Evolutionary conservation across 768 basidiomycete species (phyloP).

Genomic region (Hericium alpestre): DNA sequence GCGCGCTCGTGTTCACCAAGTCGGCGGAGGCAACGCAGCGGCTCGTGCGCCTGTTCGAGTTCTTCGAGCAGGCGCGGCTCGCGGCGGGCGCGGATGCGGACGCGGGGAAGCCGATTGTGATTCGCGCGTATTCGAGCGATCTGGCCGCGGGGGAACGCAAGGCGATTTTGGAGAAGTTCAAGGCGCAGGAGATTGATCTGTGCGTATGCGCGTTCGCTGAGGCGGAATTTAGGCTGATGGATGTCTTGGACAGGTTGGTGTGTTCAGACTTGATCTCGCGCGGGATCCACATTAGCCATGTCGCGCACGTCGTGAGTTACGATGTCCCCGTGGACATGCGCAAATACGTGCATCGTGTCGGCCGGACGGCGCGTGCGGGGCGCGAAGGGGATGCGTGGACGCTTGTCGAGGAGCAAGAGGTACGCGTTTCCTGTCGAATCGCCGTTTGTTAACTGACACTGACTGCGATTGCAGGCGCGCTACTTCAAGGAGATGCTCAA

Average conservation of each 20-base stretch:
- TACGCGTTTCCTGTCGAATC: constrained; percentile 16
- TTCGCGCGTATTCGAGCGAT: constrained; percentile 82
- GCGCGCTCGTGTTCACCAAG: constrained; percentile 93
- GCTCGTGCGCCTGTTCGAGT: constrained; percentile 70
- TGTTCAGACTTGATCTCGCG: constrained; percentile 94
- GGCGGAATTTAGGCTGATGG: background rate
- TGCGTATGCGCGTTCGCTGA: constrained; percentile 26
- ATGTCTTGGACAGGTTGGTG: constrained; percentile 52
- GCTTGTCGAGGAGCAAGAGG: constrained; percentile 90
- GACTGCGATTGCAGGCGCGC: constrained; percentile 5
- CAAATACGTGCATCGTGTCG: constrained; percentile 96
- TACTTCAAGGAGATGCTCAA: constrained; percentile 13
- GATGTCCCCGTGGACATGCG: constrained; percentile 96
- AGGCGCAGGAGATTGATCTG: constrained; percentile 73
- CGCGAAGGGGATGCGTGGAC: constrained; percentile 86
- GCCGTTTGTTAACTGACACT: background rate
- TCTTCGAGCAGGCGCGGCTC: constrained; percentile 52
- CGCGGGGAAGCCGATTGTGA: constrained; percentile 25
- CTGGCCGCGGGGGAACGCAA: constrained; percentile 64
- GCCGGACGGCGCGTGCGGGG: constrained; percentile 91
- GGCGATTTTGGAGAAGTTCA: constrained; percentile 70
- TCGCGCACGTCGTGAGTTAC: constrained; percentile 90
- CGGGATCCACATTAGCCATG: constrained; percentile 89
- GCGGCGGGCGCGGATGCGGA: constrained; percentile 12
- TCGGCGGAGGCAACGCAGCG: constrained; percentile 83